Conservation (phyloP, 2,329 filamentous ascomycete species). For the Aspergillus pseudoglaucus region DNA sequence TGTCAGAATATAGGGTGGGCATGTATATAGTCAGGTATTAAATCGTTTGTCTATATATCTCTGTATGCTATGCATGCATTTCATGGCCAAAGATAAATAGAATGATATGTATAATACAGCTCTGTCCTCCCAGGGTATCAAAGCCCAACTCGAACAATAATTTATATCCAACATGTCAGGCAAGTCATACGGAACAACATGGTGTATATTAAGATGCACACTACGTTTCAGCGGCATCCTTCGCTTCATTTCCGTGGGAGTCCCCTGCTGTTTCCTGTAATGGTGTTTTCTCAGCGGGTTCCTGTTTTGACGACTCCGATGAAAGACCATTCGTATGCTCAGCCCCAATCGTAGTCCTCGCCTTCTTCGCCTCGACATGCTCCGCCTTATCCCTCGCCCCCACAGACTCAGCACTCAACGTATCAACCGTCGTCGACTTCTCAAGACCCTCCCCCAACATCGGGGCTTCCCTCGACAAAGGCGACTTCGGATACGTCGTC, state of each 20-base stretch:
- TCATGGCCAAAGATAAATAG: neutral
- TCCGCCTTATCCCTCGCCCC: neutral
- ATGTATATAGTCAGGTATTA: neutral
- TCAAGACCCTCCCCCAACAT: conserved; percentile 10
- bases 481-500: conserved; percentile 22
- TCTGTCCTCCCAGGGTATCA: neutral
- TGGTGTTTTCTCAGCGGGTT: no score
- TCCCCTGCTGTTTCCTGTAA: no score
- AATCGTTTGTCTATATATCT: neutral
- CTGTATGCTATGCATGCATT: neutral
- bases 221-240: no score
- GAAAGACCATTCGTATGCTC: neutral
- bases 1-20: neutral
- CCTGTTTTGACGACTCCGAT: neutral
- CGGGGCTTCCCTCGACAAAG: conserved; percentile 24
- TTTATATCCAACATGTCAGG: neutral
- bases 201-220: no score
- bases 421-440: neutral
- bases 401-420: neutral
- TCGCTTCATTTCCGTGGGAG: no score
- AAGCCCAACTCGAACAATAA: neutral
- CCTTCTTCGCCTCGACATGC: no score
- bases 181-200: neutral
- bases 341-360: neutral
- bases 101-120: neutral